Evolutionary conservation across 352 stramenopile genomes (phyloP).

Genomic region (Pythium aristosporum): DNA sequence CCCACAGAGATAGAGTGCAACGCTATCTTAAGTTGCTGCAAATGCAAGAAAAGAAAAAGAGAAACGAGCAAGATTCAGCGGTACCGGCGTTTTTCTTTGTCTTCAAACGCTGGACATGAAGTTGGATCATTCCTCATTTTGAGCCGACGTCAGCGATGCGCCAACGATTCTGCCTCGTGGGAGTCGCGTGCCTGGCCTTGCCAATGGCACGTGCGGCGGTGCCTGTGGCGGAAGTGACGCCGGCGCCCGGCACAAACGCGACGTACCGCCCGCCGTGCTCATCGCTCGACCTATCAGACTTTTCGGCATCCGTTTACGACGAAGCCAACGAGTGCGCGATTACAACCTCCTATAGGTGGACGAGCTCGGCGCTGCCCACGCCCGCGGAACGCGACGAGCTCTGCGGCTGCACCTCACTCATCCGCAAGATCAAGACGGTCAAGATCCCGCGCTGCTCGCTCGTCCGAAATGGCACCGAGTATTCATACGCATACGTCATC

Average conservation of each 20-base stretch:
- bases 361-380: background rate
- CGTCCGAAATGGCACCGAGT: background rate
- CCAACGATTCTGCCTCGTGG: background rate
- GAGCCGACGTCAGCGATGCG: background rate
- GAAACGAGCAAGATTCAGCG: background rate
- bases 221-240: background rate
- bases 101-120: no score
- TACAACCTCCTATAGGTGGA: constrained; percentile 9
- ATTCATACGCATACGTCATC: constrained; percentile 2
- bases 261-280: constrained; percentile 1
- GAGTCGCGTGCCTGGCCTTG: background rate
- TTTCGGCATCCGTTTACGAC: background rate
- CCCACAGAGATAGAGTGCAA: no score
- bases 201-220: background rate
- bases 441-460: background rate
- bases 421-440: background rate
- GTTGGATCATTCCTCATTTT: background rate
- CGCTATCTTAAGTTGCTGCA: no score
- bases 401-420: background rate
- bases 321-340: constrained; percentile 5
- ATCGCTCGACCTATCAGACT: constrained; percentile 2
- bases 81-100: no score
- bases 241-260: background rate
- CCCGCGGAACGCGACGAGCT: background rate
- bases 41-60: background rate